These are phyloP conservation scores for Aspergillus coremiiformis DNA, from an alignment of 495 filamentous ascomycete species.

Conservation along the genomic window DNA sequence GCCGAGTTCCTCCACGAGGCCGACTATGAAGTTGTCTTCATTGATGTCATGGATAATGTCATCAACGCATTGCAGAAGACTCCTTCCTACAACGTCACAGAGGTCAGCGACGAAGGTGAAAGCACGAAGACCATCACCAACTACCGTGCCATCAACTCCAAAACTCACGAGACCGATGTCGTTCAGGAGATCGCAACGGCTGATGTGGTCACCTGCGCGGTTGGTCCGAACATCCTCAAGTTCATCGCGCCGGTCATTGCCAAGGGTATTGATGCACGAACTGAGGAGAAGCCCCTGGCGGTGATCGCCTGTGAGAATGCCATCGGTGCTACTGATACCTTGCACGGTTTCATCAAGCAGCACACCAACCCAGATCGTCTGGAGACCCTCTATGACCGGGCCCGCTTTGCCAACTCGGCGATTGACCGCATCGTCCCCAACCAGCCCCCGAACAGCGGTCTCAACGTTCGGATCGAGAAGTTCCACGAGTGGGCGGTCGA, in stretches of 20 bases:
- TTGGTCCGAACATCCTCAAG: slow-evolving; percentile 90
- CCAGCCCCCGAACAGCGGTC: slow-evolving; percentile 66
- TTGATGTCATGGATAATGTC: slow-evolving; percentile 78
- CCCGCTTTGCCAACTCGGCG: slow-evolving; percentile 88
- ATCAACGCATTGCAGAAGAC: slow-evolving; percentile 69
- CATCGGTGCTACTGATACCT: slow-evolving; percentile 81
- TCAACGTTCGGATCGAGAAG: slow-evolving; percentile 92
- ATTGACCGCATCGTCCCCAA: slow-evolving; percentile 96
- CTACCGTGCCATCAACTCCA: slow-evolving; percentile 93
- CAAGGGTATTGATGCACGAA: slow-evolving; percentile 76
- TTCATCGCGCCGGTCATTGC: slow-evolving; percentile 92
- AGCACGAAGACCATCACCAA: slow-evolving; percentile 76
- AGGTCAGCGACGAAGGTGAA: slow-evolving; percentile 82
- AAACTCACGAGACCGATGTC: slow-evolving; percentile 69
- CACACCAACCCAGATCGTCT: slow-evolving; percentile 56
- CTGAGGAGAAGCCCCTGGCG: slow-evolving; percentile 62
- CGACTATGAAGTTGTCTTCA: slow-evolving; percentile 86
- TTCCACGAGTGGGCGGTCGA: slow-evolving; percentile 99
- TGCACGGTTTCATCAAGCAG: slow-evolving; percentile 73
- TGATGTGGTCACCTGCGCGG: slow-evolving; percentile 89
- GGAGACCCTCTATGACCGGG: slow-evolving; percentile 53
- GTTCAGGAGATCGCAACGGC: slow-evolving; percentile 79
- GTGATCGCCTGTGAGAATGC: slow-evolving; percentile 98
- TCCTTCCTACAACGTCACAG: slow-evolving; percentile 79
- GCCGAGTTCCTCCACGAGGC: slow-evolving; percentile 68